Evolutionary conservation across 805 yeast genomes (phyloP), one percentile per base, ranked within the genome.

Genomic region (Lachancea cidri): DNA sequence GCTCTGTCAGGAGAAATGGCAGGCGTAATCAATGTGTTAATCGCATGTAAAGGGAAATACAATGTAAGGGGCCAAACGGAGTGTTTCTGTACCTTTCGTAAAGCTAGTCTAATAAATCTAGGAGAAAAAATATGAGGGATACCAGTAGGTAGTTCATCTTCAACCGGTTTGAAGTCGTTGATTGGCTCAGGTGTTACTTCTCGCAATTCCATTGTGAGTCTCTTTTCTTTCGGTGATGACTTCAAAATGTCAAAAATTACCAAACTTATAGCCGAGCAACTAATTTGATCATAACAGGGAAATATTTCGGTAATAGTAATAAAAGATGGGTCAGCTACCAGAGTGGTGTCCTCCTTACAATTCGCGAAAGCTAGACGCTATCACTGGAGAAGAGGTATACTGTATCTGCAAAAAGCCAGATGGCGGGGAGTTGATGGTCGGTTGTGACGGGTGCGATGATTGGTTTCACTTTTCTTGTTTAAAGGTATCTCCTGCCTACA

Each of bases 371-470:
- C 30, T 27, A 5, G 55, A 55, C 38, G 49, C 53, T 1, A 30
- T 19, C 3, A 58, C 58, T 1, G 55, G 81, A 17, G 84, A 81
- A 48, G 86, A 81, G 50, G 65, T 84, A 5, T 87, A 71, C 53
- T 88, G 97, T 58, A 64, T 81, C 0, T 88, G 97, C 58, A 71
- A 93, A 29, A 74, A 73, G 45, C 83, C 87, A 0, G 96, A 89
- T 53, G 71, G 73, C 44, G 93, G 89, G 1, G 81, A 77, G 43
- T 65, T 88, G 57, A 89, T 89, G 97, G 83, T 89, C n/a, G 86
- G 84, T 0, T 88, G 97, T 58, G 96, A 88, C 58, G 89, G 86
- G 4, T 89, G 97, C 63, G 96, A 87, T 54, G 96, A 86, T 44
- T 89, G 97, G 97, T 89, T 73, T 57, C 97, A 89, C 62, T 86